Conservation (phyloP, 176 grass and related monocot species). For the Aegilops bicornis region DNA sequence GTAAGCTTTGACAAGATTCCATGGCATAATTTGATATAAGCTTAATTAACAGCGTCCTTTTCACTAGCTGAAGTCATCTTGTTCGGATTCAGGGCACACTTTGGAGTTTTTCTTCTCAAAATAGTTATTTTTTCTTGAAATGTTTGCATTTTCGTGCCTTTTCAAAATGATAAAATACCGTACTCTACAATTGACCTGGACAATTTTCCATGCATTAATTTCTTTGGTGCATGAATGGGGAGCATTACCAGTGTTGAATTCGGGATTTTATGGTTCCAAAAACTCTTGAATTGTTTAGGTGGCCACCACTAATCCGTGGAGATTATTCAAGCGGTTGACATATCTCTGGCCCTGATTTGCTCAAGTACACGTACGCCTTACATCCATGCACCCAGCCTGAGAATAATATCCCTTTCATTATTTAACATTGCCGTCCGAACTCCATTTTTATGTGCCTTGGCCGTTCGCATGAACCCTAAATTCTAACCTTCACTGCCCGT, state of each 20-base stretch:
- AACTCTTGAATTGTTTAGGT: neutral
- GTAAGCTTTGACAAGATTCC: neutral
- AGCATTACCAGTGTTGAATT: neutral
- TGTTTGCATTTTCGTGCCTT: neutral
- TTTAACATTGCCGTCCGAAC: neutral
- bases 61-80: neutral
- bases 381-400: neutral
- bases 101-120: neutral
- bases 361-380: constrained; percentile 3
- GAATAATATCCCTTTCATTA: neutral
- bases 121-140: neutral
- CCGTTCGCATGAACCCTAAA: neutral
- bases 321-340: constrained; percentile 25
- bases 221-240: neutral
- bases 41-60: neutral
- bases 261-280: neutral
- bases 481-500: neutral
- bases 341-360: constrained; percentile 36
- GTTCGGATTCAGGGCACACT: neutral
- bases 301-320: neutral
- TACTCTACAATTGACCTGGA: neutral
- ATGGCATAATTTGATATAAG: neutral
- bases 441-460: too few species aligned
- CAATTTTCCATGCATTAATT: neutral
- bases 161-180: neutral